Evolutionary conservation across 371 early-diverging fungal genomes (phyloP), one percentile per base, ranked within the genome.

Genomic region (Mortierella sp.): DNA sequence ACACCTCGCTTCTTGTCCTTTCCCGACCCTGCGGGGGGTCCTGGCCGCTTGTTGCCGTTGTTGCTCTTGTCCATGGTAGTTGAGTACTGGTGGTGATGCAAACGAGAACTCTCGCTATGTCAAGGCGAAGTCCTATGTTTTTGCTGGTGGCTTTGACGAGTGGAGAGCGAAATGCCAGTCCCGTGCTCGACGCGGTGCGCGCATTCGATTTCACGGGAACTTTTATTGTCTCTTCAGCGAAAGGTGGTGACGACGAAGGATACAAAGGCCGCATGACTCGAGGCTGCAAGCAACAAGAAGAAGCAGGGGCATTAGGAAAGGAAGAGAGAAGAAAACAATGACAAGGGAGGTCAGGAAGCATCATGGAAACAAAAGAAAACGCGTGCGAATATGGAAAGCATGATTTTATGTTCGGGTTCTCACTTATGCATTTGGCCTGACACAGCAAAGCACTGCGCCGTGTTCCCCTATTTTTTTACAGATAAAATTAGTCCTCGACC

Each of bases 1-100:
- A 14, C 53, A 77, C 83, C 83, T 74, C 73, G 50, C 70, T 82
- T 82, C 67, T 72, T 82, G 71, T 82, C 78, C 73, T 82, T 82
- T 22, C 83, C 77, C 19, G 66, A 63, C 13, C 47, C 50, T 19
- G 47, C 64, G 2, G 75, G 47, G 7, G 73, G 64, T 14, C 73
- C 74, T 2, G 83, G 75, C 22, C 83, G 63, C 70, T 82, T 82
- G 64, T 78, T 82, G 66, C 48, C 63, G 37, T 34, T 67, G 68
- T 68, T 78, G 39, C 52, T 73, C 64, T 24, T 72, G 71, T 81
- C 82, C 82, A 81, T 81, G 66, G 44, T 55, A 16, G 43, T 39
- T 40, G 39, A 26, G 2, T 44, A 50, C 11, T 63, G 50, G 43
- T 6, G 52, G 50, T 55, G 58, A 55, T 66, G 66, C 2, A 6